Evolutionary conservation across 768 basidiomycete genomes (phyloP).

Genomic region (Suillus placidus): DNA sequence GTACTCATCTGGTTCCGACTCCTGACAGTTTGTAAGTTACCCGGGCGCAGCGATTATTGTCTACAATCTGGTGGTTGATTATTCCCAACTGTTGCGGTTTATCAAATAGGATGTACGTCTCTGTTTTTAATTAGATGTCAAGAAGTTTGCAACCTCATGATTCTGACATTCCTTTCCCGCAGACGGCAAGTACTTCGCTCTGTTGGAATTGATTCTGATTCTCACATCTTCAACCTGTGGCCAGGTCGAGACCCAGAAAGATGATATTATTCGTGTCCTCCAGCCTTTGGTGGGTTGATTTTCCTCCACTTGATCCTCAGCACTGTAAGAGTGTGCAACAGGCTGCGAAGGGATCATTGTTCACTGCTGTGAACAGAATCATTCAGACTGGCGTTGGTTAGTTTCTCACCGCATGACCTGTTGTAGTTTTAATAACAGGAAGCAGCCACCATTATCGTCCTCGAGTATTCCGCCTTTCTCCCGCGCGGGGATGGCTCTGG

Average conservation of each 20-base stretch:
- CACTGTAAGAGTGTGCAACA: not conserved
- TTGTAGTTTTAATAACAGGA: not conserved
- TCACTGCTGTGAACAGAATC: not conserved
- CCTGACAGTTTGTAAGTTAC: not conserved
- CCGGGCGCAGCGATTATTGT: not conserved
- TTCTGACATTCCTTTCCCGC: not conserved
- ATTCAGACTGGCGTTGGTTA: not conserved
- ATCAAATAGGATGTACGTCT: not conserved
- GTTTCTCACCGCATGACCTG: not conserved
- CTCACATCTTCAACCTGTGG: not conserved
- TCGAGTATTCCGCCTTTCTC: not conserved
- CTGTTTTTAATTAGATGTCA: not conserved
- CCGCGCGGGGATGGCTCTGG: too few relatives aligned
- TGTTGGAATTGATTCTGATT: not conserved
- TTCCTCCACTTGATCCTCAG: not conserved
- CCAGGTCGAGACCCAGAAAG: rapidly evolving
- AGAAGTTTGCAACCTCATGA: not conserved
- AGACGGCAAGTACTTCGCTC: not conserved
- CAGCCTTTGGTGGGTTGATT: not conserved
- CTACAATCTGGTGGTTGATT: not conserved
- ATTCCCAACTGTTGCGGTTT: not conserved
- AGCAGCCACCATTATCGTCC: not conserved
- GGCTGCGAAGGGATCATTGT: not conserved
- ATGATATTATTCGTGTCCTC: not conserved
- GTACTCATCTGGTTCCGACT: not conserved